Evolutionary conservation across 306 rosid species (phyloP).

Genomic region (Prinsepia uniflora): DNA sequence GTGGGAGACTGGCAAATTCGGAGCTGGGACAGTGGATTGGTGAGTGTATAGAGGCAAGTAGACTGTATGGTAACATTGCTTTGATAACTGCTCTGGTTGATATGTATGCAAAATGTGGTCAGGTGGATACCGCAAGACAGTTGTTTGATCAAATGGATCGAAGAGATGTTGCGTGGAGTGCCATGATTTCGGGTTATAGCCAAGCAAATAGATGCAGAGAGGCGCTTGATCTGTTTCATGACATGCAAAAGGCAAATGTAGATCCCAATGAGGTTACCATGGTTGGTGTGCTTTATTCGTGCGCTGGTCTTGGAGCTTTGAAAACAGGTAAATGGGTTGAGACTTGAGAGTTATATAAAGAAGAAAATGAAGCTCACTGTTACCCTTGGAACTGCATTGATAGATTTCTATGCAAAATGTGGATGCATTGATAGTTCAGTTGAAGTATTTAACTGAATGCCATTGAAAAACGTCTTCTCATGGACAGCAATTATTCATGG

Average conservation of each 20-base stretch:
- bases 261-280: slow-evolving; percentile 64
- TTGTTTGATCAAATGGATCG: slow-evolving; percentile 46
- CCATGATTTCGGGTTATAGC: slow-evolving; percentile 60
- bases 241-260: slow-evolving; percentile 46
- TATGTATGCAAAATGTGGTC: slow-evolving; percentile 63
- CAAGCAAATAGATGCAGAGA: slow-evolving; percentile 52
- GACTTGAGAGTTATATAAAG: slow-evolving; percentile 47
- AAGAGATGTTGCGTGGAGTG: slow-evolving; percentile 65
- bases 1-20: slow-evolving; percentile 51
- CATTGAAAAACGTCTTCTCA: slow-evolving; percentile 37
- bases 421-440: slow-evolving; percentile 47
- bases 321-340: slow-evolving; percentile 69
- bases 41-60: slow-evolving; percentile 36
- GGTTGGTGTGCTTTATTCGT: slow-evolving; percentile 59
- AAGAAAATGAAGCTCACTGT: slow-evolving; percentile 60
- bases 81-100: slow-evolving; percentile 52
- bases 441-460: slow-evolving; percentile 46
- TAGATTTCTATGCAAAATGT: slow-evolving; percentile 60
- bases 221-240: slow-evolving; percentile 53
- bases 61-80: slow-evolving; percentile 30
- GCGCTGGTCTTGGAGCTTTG: slow-evolving; percentile 55
- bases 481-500: slow-evolving; percentile 68
- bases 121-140: slow-evolving; percentile 39
- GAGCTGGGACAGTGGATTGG: slow-evolving; percentile 54
- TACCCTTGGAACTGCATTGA: slow-evolving; percentile 56